Evolutionary conservation across 2,329 filamentous ascomycete species (phyloP).

Genomic region (Aschersonia sp.): DNA sequence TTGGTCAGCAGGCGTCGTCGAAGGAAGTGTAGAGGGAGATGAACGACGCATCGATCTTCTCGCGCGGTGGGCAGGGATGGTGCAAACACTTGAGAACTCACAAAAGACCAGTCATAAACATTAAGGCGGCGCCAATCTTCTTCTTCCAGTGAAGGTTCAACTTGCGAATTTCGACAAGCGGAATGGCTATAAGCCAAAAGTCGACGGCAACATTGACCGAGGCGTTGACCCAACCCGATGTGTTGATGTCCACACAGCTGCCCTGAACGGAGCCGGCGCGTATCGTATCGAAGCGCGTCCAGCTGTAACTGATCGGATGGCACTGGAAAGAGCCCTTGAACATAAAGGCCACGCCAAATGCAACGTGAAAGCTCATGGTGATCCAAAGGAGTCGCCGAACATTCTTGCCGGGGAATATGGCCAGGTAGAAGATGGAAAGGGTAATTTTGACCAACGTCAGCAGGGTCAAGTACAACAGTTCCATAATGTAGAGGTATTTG

Average conservation of each 20-base stretch:
- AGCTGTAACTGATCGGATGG: background rate
- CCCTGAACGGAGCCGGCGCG: background rate
- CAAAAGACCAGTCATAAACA: conserved; percentile 2
- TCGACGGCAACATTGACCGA: background rate
- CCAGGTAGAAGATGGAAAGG: conserved; percentile 3
- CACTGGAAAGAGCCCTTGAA: background rate
- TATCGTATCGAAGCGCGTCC: background rate
- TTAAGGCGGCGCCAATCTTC: conserved; percentile 2
- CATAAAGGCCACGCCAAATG: background rate
- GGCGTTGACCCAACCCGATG: background rate
- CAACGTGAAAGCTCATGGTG: background rate
- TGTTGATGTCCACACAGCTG: background rate
- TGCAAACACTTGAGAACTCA: background rate
- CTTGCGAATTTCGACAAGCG: conserved; percentile 1
- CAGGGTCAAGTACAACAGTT: background rate
- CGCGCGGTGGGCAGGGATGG: background rate
- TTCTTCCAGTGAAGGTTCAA: conserved; percentile 4
- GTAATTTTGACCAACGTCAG: background rate
- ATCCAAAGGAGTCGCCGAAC: conserved; percentile 1
- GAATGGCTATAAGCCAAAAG: conserved; percentile 1
- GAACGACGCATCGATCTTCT: background rate
- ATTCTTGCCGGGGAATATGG: conserved; percentile 1
- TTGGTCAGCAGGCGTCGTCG: background rate
- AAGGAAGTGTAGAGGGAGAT: too few species aligned
- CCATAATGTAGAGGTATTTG: background rate